Evolutionary conservation across 805 yeast genomes (phyloP), one percentile per base, ranked within the genome.

Genomic region (Candida loeiensis): DNA sequence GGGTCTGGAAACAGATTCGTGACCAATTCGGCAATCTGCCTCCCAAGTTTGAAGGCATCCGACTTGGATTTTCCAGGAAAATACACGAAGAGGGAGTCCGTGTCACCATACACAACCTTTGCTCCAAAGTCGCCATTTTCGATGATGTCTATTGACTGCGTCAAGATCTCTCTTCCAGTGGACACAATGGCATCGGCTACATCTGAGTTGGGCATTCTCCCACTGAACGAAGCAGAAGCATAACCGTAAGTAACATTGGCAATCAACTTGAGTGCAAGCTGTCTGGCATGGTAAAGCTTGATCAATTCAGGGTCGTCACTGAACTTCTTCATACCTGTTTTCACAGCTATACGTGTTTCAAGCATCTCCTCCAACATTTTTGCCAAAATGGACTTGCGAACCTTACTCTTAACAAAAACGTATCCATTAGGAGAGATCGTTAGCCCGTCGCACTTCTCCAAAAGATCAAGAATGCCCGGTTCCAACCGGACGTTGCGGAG

Each of bases 221-320:
- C 99, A 6, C 96, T 87, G 55, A 84, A 93, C 0, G 96, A 79
- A 0, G 99, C 99, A 1, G 96, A 84, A 0, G 97, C 75, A 55
- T 93, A 93, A 0, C 99, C 99, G 63, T 93, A 93, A 0, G 96
- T 91, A 6, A 93, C 99, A 59, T 89, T 90, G 1, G 99, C 97
- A 31, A 89, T 81, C 35, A 91, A 66, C 55, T 93, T 93, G 46
- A 93, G 65, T 0, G 96, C 98, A 29, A 86, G 58, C 50, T 93
- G 99, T 40, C 91, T 69, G 43, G 85, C 82, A 52, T 86, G 77
- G 54, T 84, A 76, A 3, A 85, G 61, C 40, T 76, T 74, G 22
- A 68, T 67, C 37, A 81, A 53, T 36, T 74, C 77, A 6, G 63
- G 53, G 36, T 78, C 82, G 15, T 63, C 65, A 3, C 55, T 45